Evolutionary conservation across 2,329 filamentous ascomycete species (phyloP).

Genomic region (Pseudogymnoascus sp.): DNA sequence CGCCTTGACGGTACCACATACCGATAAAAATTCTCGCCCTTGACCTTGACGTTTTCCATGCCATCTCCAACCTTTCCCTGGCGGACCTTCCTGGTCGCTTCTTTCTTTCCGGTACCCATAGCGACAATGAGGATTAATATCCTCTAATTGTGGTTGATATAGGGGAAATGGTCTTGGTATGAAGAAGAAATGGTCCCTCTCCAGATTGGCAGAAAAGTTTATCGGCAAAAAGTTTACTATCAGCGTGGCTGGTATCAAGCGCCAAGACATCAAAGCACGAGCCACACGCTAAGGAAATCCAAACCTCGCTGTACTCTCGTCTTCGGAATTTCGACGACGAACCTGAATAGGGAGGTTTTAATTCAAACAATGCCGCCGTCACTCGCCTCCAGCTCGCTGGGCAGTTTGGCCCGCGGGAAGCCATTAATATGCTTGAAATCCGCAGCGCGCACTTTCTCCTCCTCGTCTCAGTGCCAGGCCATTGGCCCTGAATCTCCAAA

Average conservation of each 20-base stretch:
- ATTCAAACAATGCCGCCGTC: conserved; percentile 21
- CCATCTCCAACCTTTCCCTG: conserved; percentile 81
- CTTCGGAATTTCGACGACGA: conserved; percentile 6
- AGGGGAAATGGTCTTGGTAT: not conserved
- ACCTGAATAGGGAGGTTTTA: not conserved
- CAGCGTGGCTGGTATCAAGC: conserved; percentile 1
- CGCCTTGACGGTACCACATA: conserved; percentile 30
- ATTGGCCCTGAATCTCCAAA: conserved; percentile 79
- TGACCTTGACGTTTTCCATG: conserved; percentile 83
- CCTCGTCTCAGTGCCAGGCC: conserved; percentile 33
- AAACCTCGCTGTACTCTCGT: not conserved
- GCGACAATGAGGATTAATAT: conserved; percentile 19
- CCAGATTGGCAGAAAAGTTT: conserved; percentile 12
- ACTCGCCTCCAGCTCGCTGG: conserved; percentile 22
- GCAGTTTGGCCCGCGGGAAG: conserved; percentile 26
- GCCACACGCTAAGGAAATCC: conserved; percentile 10
- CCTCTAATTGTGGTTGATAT: conserved; percentile 6
- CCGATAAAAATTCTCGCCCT: conserved; percentile 98
- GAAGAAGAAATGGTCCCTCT: conserved; percentile 12
- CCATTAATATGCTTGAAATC: conserved; percentile 23
- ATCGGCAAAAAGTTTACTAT: conserved; percentile 10
- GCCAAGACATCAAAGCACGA: conserved; percentile 7
- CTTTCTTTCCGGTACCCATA: conserved; percentile 92
- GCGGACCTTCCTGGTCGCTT: conserved; percentile 70
- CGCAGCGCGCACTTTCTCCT: conserved; percentile 36